Evolutionary conservation across 129 eudicot genomes (phyloP), one percentile per base, ranked within the genome.

Genomic region (Ambrosia trifida): DNA sequence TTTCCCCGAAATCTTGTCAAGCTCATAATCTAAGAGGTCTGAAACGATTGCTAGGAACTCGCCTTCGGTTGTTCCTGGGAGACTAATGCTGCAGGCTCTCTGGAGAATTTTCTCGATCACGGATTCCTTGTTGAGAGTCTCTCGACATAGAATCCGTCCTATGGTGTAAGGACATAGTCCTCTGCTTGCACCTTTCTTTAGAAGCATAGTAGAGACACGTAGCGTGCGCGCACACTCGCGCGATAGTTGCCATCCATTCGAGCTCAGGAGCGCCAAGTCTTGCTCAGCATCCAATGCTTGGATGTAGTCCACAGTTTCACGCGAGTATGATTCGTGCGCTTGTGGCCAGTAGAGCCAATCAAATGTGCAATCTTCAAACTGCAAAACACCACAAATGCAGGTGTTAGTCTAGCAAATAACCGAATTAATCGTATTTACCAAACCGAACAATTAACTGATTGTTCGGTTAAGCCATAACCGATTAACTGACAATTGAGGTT

Each of bases 301-400:
- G 60, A 87, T 84, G 78, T 87, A 87, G 59, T 76, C 78, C 7
- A 66, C 32, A 58, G 83, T 84, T 60, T 79, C 88, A 1, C 38
- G 31, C 5, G 93, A 84, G 69, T 50, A 87, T 32, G 89, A 83
- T 68, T 81, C 79, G 0, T 72, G 84, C 50, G 93, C 87, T 79
- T 87, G 93, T 73, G 88, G 88, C 91, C 91, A 86, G 78, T 83
- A 78, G 11, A 86, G 69, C 91, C 91, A 86, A 46, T 86, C 92
- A 51, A 86, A 86, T 4, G 92, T 86, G 81, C 88, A 86, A 79
- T 86, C 88, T 84, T 87, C 88, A 66, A 87, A 87, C 93, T 87
- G 81, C 44, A 47, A 58, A 73, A 69, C 16, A 54, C 49, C 18
- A 67, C 8, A 38, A 66, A 57, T 3, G 28, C 32, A 47, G n/a